These are phyloP conservation scores for Starmera quercuum DNA, from an alignment of 805 yeast genomes.

Conservation along the genomic window DNA sequence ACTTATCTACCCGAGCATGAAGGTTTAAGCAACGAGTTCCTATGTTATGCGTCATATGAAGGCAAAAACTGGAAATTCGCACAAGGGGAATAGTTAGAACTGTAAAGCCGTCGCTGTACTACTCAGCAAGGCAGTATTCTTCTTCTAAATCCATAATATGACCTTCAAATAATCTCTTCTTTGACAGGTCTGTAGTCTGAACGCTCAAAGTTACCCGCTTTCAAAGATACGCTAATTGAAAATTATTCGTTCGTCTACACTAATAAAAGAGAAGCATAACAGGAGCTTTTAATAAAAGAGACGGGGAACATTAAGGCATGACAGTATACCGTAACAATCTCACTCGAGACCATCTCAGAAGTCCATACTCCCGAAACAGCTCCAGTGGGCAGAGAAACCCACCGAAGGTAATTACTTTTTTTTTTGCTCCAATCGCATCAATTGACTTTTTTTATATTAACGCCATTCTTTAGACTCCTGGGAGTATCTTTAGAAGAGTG, in stretches of 20 bases:
- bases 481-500: slow-evolving; percentile 17
- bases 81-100: neutral
- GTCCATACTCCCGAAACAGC: slow-evolving; percentile 12
- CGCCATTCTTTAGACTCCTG: slow-evolving; percentile 12
- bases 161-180: too few species aligned
- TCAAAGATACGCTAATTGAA: too few species aligned
- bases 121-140: too few species aligned
- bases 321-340: neutral
- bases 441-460: neutral
- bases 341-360: slow-evolving; percentile 8
- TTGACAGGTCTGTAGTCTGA: too few species aligned
- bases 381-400: slow-evolving; percentile 1
- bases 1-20: slow-evolving; percentile 74
- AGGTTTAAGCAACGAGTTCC: slow-evolving; percentile 81
- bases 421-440: too few species aligned
- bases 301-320: too few species aligned
- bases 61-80: slow-evolving; percentile 56
- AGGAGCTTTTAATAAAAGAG: too few species aligned
- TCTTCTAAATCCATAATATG: too few species aligned
- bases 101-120: too few species aligned
- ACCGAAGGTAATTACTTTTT: neutral
- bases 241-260: too few species aligned
- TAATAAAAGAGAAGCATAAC: too few species aligned
- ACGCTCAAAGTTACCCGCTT: too few species aligned
- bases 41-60: slow-evolving; percentile 77